Evolutionary conservation across 2,329 filamentous ascomycete genomes (phyloP).

Genomic region (Epichloe bromicola): DNA sequence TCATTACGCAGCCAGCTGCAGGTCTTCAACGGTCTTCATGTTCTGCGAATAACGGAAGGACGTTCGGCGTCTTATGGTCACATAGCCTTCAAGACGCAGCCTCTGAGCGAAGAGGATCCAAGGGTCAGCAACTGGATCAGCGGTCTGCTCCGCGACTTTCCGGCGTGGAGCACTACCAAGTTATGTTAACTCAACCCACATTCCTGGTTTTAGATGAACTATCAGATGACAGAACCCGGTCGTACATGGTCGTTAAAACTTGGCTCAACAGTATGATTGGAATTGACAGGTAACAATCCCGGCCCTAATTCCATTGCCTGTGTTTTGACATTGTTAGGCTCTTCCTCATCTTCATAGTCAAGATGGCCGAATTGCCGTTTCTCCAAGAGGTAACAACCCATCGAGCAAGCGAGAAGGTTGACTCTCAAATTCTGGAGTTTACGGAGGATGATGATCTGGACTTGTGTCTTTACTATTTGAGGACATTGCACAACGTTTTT

Average conservation of each 20-base stretch:
- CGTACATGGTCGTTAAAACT: conserved; percentile 62
- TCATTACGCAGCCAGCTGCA: conserved; percentile 35
- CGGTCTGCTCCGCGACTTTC: conserved; percentile 29
- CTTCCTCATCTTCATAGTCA: conserved; percentile 46
- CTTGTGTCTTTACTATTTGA: conserved; percentile 66
- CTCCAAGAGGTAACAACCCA: conserved; percentile 17
- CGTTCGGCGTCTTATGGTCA: conserved; percentile 70
- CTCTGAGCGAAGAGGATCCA: conserved; percentile 37
- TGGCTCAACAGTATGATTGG: conserved; percentile 63
- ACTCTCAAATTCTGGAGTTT: conserved; percentile 16
- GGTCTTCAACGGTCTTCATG: neutral
- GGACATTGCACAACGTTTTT: conserved; percentile 60
- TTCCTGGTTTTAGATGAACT: conserved; percentile 73
- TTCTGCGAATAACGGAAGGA: conserved; percentile 47
- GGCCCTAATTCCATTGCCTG: neutral
- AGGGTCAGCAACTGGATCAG: conserved; percentile 24
- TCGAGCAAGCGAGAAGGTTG: conserved; percentile 7
- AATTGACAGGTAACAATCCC: conserved; percentile 42
- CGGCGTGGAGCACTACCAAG: conserved; percentile 50
- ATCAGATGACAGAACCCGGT: conserved; percentile 56
- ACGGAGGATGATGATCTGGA: conserved; percentile 55
- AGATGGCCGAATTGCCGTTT: conserved; percentile 43
- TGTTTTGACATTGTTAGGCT: conserved; percentile 28
- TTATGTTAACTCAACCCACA: conserved; percentile 68
- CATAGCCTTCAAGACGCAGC: conserved; percentile 55